Base-by-base conservation (phyloP, 495 filamentous ascomycete species). In the Neurospora africana region DNA sequence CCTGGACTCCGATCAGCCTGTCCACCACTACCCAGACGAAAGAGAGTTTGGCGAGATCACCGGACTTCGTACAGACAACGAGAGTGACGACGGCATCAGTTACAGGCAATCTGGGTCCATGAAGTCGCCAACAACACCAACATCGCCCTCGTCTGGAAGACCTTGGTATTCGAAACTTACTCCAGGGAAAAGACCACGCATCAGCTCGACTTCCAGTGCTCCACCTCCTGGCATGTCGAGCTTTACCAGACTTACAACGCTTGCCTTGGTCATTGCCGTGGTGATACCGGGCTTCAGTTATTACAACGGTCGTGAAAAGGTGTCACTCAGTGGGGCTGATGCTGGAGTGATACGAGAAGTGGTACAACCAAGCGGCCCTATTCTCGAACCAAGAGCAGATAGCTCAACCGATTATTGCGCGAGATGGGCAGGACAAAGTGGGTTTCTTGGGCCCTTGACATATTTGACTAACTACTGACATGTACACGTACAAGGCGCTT, bases 341-440 rank as follows among this genome's bases (percentile, higher is more conserved):
- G 85, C 85, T 21, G 83, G 83, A 27, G 79, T 86, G 68, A 83
- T 85, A 37, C 76, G 75, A 17, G 38, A 75, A 23, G 71, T 75
- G 8, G 76, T 76, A 3, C 76, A 74, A 70, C 68, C 71, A 4
- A 68, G 70, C 23, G 75, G 74, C 7, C 78, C 77, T 23, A 65
- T 78, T 5, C 74, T 86, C 35, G 79, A 83, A 44, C 69, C 74
- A 35, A 81, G 84, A 15, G 76, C 79, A 8, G 77, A 83, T 67
- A 87, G 82, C 69, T 80, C 84, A 21, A 89, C 87, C 5, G 77
- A 88, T 74, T 80, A 89, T 33, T 93, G 91, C 79, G 87, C 84
- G 70, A 81, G 91, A 74, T 93, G 89, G 89, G 86, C 85, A 61
- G 89, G 90, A 43, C 91, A 92, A 79, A 86, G 89, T 87, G 76